phyloP scores from a whole-genome alignment of 768 basidiomycete genomes.

The Rhodotorula paludigena region DNA sequence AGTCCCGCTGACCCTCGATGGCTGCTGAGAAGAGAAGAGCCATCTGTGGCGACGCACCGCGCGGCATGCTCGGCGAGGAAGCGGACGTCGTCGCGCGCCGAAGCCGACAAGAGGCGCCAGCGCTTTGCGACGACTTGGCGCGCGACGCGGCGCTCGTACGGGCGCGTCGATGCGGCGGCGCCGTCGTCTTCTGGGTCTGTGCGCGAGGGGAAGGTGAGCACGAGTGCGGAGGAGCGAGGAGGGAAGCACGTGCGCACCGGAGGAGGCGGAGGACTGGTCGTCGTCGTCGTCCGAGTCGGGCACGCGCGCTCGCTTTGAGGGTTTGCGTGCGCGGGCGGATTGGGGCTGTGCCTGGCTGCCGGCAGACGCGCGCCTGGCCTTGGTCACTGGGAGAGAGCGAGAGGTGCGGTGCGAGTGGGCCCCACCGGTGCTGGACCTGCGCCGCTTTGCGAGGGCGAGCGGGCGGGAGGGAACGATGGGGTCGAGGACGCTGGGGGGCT shows the following conservation, averaged over 20 bases:
- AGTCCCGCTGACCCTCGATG: background rate
- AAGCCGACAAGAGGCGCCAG: background rate
- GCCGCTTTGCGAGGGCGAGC: background rate
- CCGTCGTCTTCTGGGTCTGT: no score
- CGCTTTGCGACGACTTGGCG: background rate
- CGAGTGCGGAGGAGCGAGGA: background rate
- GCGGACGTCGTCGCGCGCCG: background rate
- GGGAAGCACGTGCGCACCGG: background rate
- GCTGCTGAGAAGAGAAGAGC: background rate
- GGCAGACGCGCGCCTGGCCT: background rate
- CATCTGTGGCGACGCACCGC: background rate
- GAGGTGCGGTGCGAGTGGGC: background rate
- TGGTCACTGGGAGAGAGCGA: no score
- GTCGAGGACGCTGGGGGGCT: background rate
- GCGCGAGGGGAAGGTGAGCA: background rate
- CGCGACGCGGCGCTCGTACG: background rate
- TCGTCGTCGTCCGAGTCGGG: background rate
- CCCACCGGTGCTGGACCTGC: background rate
- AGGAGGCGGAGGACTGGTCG: background rate
- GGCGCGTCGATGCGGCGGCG: background rate
- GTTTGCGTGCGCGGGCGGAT: no score
- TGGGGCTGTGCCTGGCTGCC: background rate
- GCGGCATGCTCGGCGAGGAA: background rate
- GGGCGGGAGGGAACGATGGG: background rate
- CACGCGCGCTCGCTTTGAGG: background rate